Evolutionary conservation across 352 stramenopile species (phyloP).

Genomic region (Globisporangium polare): DNA sequence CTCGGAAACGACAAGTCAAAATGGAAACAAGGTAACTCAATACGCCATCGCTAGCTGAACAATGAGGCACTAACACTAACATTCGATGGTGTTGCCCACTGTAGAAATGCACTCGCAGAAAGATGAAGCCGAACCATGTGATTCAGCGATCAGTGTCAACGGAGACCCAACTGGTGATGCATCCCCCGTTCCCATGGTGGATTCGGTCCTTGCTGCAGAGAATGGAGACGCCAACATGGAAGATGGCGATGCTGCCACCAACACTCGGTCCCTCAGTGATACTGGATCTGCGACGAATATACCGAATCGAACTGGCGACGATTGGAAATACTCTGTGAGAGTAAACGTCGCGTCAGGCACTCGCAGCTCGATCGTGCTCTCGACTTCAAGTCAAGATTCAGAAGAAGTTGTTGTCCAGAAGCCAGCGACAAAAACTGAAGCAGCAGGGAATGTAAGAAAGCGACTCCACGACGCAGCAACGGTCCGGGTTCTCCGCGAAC

Average conservation of each 20-base stretch:
- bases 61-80: not conserved
- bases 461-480: not conserved
- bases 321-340: slow-evolving; percentile 22
- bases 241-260: not conserved
- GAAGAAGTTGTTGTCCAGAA: not conserved
- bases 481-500: slow-evolving; percentile 35
- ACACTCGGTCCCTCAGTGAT: not conserved
- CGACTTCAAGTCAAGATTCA: not conserved
- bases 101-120: not conserved
- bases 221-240: slow-evolving; percentile 4
- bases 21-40: slow-evolving; percentile 31
- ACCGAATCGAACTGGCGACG: not conserved
- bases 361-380: slow-evolving; percentile 21
- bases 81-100: not conserved
- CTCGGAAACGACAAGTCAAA: slow-evolving; percentile 20
- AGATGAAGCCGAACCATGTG: not conserved
- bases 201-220: not conserved
- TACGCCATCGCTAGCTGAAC: not conserved
- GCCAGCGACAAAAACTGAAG: not conserved
- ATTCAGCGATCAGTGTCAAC: not conserved
- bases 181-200: not conserved
- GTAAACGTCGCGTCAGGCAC: slow-evolving; percentile 28
- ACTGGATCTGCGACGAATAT: not conserved
- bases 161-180: not conserved
- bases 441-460: not conserved